These are phyloP conservation scores for Taxillus chinensis DNA, from an alignment of 164 flowering plant genomes.

Conservation along the genomic window DNA sequence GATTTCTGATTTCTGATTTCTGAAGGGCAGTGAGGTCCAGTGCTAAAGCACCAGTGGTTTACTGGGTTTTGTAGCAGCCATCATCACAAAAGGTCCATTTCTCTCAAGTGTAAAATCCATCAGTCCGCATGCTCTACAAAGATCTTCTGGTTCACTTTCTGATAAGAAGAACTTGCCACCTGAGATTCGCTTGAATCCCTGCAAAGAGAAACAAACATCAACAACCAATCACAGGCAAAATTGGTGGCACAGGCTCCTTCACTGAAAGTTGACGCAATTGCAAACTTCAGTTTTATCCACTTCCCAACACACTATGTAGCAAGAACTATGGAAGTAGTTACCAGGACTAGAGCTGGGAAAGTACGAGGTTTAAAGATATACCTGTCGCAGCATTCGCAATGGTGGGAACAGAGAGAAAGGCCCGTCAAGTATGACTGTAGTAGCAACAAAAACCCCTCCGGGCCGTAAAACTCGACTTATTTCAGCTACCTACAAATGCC, in stretches of 20 bases:
- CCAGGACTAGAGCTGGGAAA: neutral
- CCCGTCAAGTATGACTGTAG: conserved; percentile 65
- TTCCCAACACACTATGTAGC: no score
- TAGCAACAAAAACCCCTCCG: conserved; percentile 94
- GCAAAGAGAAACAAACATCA: conserved; percentile 13
- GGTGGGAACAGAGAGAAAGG: conserved; percentile 34
- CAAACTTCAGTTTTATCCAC: no score
- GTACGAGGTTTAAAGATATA: conserved; percentile 16
- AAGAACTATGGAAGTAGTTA: no score
- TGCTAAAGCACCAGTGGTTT: neutral
- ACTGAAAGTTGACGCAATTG: no score
- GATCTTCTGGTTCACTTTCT: neutral
- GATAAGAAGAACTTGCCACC: conserved; percentile 13
- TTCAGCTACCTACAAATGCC: conserved; percentile 66
- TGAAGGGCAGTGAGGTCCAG: neutral
- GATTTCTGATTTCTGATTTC: no score
- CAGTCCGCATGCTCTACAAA: neutral
- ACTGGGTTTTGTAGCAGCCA: neutral
- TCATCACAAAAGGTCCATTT: neutral
- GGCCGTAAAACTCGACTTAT: conserved; percentile 79
- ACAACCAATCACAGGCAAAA: neutral
- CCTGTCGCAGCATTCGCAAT: conserved; percentile 42
- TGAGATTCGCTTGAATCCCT: conserved; percentile 34
- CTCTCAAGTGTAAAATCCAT: neutral
- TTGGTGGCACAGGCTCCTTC: no score